Evolutionary conservation across 2,329 filamentous ascomycete genomes (phyloP).

Genomic region (Annulohypoxylon truncatum): DNA sequence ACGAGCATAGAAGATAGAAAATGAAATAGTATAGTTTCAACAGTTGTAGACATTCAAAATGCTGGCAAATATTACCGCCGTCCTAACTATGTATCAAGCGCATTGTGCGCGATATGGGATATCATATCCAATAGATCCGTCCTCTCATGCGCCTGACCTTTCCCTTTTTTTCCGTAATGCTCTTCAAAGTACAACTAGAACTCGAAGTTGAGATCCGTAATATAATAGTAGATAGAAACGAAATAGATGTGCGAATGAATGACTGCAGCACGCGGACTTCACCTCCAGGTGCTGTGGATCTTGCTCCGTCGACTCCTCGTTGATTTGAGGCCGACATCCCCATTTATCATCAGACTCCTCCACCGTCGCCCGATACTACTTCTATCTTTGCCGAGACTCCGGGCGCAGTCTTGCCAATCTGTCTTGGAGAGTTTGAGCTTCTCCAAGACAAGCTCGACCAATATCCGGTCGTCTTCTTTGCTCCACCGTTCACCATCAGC

Average conservation of each 20-base stretch:
- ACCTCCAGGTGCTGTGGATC: constrained; percentile 68
- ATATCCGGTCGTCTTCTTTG: constrained; percentile 70
- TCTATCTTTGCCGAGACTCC: constrained; percentile 70
- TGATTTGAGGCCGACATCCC: constrained; percentile 69
- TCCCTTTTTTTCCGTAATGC: constrained; percentile 5
- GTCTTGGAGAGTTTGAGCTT: constrained; percentile 73
- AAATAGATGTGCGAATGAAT: constrained; percentile 25
- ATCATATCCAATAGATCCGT: constrained; percentile 30
- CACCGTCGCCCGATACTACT: constrained; percentile 68
- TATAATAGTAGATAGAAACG: constrained; percentile 27
- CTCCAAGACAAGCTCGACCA: constrained; percentile 75
- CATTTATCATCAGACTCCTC: constrained; percentile 70
- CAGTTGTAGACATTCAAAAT: constrained; percentile 6
- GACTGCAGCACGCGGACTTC: constrained; percentile 39
- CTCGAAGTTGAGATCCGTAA: constrained; percentile 18
- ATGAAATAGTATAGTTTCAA: constrained; percentile 7
- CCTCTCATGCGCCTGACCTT: constrained; percentile 29
- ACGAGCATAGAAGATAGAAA: neutral
- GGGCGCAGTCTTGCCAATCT: constrained; percentile 76
- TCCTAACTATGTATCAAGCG: constrained; percentile 32
- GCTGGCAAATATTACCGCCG: constrained; percentile 18
- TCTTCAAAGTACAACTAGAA: constrained; percentile 29
- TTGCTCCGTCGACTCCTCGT: constrained; percentile 58
- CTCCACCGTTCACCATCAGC: constrained; percentile 66
- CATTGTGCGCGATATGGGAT: constrained; percentile 38